Percentiles rank a stretch among this genome's conserved stretches.
phyloP scores from a whole-genome alignment of 768 basidiomycete species.

The Xerocomus spinulosus region DNA sequence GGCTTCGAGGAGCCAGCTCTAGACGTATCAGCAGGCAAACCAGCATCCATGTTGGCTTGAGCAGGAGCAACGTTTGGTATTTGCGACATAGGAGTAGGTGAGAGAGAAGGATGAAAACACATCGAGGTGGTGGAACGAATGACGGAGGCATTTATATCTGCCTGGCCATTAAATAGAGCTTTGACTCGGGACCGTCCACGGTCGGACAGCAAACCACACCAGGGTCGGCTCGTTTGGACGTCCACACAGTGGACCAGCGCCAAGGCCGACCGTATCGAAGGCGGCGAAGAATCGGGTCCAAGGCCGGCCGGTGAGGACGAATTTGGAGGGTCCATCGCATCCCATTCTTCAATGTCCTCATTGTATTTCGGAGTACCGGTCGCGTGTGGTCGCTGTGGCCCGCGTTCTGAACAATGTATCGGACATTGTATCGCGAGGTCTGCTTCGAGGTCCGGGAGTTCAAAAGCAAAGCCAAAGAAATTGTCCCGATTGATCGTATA shows the following conservation, averaged over 20 bases:
- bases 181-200: slow-evolving; percentile 1
- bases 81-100: too few relatives aligned
- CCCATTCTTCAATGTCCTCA: not conserved
- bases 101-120: not conserved
- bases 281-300: too few relatives aligned
- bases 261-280: too few relatives aligned
- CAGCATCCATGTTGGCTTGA: too few relatives aligned
- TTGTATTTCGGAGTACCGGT: slow-evolving; percentile 8
- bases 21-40: too few relatives aligned
- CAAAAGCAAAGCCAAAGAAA: not conserved
- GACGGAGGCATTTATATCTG: not conserved
- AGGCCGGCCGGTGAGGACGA: too few relatives aligned
- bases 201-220: not conserved
- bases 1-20: not conserved
- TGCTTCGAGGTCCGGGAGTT: not conserved
- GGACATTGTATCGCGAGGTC: not conserved
- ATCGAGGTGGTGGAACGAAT: not conserved
- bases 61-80: too few relatives aligned
- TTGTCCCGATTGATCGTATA: not conserved
- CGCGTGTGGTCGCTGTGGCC: not conserved
- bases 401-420: too few relatives aligned
- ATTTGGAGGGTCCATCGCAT: slow-evolving; percentile 13
- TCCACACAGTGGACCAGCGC: too few relatives aligned
- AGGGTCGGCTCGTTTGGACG: not conserved
- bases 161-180: not conserved